Conservation (phyloP, 352 stramenopile species). For the Thraustotheca clavata region DNA sequence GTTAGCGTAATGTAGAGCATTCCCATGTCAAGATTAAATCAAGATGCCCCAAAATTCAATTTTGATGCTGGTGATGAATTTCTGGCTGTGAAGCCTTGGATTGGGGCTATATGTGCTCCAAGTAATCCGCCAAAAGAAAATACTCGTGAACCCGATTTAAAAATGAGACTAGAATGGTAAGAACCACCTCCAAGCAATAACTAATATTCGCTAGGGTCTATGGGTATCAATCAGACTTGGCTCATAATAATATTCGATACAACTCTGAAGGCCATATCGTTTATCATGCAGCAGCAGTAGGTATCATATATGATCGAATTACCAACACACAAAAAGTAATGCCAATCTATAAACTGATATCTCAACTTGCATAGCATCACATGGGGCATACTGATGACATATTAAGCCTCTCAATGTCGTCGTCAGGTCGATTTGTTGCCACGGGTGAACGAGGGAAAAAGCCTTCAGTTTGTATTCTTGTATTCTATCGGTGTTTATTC, state of each 20-base stretch:
- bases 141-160: conserved; percentile 46
- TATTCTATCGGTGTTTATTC: not conserved
- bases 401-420: conserved; percentile 64
- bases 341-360: not conserved
- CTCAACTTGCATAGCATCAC: conserved; percentile 34
- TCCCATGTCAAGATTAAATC: too few relatives aligned
- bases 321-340: conserved; percentile 55
- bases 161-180: conserved; percentile 59
- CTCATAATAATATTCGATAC: conserved; percentile 73
- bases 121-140: conserved; percentile 61
- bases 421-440: conserved; percentile 60
- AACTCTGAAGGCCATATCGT: conserved; percentile 67
- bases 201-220: conserved; percentile 35
- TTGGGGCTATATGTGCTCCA: conserved; percentile 70
- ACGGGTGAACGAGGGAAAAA: conserved; percentile 81
- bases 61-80: conserved; percentile 74
- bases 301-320: conserved; percentile 65
- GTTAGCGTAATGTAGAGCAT: too few relatives aligned
- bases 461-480: conserved; percentile 21
- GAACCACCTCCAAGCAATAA: not conserved
- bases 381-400: conserved; percentile 83
- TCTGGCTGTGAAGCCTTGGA: conserved; percentile 85
- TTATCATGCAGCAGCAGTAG: conserved; percentile 82
- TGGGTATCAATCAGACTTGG: conserved; percentile 63
- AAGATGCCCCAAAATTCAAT: too few relatives aligned